Evolutionary conservation across 2,329 filamentous ascomycete species (phyloP), one percentile per base, ranked within the genome.

Genomic region (Venturia effusa): DNA sequence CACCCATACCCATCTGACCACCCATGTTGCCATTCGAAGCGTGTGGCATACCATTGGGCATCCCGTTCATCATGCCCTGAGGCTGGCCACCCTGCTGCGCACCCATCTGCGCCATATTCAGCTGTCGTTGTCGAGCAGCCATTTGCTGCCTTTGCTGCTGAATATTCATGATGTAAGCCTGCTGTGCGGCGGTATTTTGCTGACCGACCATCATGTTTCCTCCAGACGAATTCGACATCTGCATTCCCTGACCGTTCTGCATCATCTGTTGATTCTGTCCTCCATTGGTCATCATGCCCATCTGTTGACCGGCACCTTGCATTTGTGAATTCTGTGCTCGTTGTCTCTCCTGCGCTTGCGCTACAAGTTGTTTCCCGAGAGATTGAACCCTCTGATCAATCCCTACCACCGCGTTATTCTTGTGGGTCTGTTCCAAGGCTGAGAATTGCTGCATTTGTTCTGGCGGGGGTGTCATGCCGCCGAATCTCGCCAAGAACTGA

Each of bases 91-190:
- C 51, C 34, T 57, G 51, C 59, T 62, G 59, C 59, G 43, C 54
- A 34, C 40, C 63, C 60, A 67, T 66, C 6, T 64, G 63, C 64
- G 66, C 64, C 65, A 67, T 67, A 34, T 57, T 30, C 62, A n/a
- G 60, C 61, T 68, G 64, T n/a, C 39, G 30, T 37, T 62, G 59
- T 57, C 41, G 30, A 6, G 54, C 51, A 19, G 17, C 40, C 45
- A 72, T 71, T 48, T 67, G 65, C 66, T 72, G 71, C 64, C 70
- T 66, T 59, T 74, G 72, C 65, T 74, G 71, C 65, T 70, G 70
- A 19, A 69, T 72, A 67, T 70, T 71, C 48, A 69, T 67, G 54
- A 67, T 65, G 48, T 63, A 62, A 32, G 65, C 64, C 41, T 62
- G 62, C 59, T 64, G 61, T 3, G 65, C 64, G 19, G 59, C 59